Conservation (phyloP, 768 basidiomycete species). For the Boletus fagicola region DNA sequence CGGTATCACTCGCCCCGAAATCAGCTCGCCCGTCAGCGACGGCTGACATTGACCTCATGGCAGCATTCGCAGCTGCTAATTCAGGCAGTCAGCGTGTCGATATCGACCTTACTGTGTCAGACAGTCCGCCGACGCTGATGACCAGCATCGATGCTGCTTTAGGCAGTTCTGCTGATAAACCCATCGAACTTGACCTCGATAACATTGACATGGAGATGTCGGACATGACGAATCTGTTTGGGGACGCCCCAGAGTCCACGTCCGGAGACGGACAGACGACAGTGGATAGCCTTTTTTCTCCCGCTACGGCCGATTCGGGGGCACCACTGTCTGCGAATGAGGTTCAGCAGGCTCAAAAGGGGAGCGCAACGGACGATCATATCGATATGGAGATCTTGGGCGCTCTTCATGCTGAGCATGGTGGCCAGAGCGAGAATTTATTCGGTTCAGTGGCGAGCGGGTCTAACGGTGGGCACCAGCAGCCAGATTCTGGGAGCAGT, state of each 20-base stretch:
- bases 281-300: slow-evolving; percentile 54
- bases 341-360: slow-evolving; percentile 21
- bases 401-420: slow-evolving; percentile 26
- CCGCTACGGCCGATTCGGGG: slow-evolving; percentile 32
- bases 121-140: slow-evolving; percentile 30
- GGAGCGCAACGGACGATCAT: slow-evolving; percentile 12
- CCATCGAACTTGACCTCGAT: slow-evolving; percentile 78
- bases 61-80: slow-evolving; percentile 47
- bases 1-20: slow-evolving; percentile 79
- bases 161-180: slow-evolving; percentile 73
- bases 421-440: slow-evolving; percentile 16
- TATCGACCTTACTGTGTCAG: slow-evolving; percentile 59
- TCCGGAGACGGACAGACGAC: slow-evolving; percentile 35
- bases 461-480: slow-evolving; percentile 14
- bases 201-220: slow-evolving; percentile 63
- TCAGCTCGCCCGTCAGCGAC: slow-evolving; percentile 63
- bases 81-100: slow-evolving; percentile 37
- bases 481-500: slow-evolving; percentile 17
- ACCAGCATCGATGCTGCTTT: slow-evolving; percentile 32
- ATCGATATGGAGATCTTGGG: slow-evolving; percentile 40
- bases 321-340: slow-evolving; percentile 16
- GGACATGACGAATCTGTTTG: slow-evolving; percentile 51
- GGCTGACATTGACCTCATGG: slow-evolving; percentile 64
- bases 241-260: slow-evolving; percentile 41
- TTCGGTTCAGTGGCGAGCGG: slow-evolving; percentile 31